Conservation (phyloP, 441 rosid genomes). For the Croton setiger region DNA sequence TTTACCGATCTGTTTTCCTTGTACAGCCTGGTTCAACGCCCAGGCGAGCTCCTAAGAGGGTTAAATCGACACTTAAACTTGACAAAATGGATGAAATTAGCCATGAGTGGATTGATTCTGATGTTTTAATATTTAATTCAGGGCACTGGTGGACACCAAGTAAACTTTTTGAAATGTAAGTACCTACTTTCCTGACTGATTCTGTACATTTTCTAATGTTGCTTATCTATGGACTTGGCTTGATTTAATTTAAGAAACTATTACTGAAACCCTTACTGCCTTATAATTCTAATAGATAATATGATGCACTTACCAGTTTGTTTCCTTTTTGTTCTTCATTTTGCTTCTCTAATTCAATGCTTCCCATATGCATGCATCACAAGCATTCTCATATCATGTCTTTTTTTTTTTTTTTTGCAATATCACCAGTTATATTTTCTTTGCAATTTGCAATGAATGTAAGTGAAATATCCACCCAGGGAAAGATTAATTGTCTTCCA, state of each 20-base stretch:
- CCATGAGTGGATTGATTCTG: conserved; percentile 70
- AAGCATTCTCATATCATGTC: neutral
- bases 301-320: neutral
- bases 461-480: no score
- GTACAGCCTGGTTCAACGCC: conserved; percentile 52
- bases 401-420: conserved; percentile 1
- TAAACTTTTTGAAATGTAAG: conserved; percentile 72
- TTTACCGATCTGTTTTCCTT: conserved; percentile 62
- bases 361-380: neutral
- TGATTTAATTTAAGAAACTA: neutral
- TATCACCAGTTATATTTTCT: neutral
- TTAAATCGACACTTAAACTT: conserved; percentile 49
- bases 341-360: neutral
- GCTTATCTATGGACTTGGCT: neutral
- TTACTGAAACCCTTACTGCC: neutral
- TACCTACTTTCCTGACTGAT: conserved; percentile 8
- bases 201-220: neutral
- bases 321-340: neutral
- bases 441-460: no score
- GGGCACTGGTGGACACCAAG: conserved; percentile 78
- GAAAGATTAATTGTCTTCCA: no score
- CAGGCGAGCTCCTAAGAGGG: conserved; percentile 59
- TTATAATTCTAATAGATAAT: neutral
- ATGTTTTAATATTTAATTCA: conserved; percentile 61
- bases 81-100: conserved; percentile 59